Evolutionary conservation across 1,284 basidiomycete genomes (phyloP).

Genomic region (Golubevia sp.): DNA sequence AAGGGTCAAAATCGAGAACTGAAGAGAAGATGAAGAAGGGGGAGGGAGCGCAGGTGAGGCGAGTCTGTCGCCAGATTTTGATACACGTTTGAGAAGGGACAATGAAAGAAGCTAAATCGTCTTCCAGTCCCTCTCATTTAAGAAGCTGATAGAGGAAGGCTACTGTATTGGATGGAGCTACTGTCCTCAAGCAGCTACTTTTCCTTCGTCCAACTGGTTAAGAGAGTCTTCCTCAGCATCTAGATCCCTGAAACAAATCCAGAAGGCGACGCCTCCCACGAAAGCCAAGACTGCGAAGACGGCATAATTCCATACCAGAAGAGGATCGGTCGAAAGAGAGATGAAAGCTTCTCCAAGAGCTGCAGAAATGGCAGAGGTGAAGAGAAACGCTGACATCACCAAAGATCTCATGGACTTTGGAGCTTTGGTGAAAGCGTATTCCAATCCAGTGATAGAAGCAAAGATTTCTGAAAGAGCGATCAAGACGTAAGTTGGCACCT

Average conservation of each 20-base stretch:
- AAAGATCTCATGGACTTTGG: constrained; percentile 77
- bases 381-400: constrained; percentile 75
- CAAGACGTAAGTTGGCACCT: constrained; percentile 49
- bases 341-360: constrained; percentile 68
- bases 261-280: constrained; percentile 68
- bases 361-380: constrained; percentile 69
- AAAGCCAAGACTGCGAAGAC: constrained; percentile 64
- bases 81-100: too few species aligned
- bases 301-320: constrained; percentile 33
- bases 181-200: too few species aligned
- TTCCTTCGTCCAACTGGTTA: too few species aligned
- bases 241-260: constrained; percentile 69
- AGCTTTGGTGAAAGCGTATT: constrained; percentile 82
- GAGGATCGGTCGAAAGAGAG: constrained; percentile 66
- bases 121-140: too few species aligned
- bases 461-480: constrained; percentile 68
- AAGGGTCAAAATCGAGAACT: too few species aligned
- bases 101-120: too few species aligned
- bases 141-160: too few species aligned
- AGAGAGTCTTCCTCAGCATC: constrained; percentile 72
- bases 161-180: too few species aligned
- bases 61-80: too few species aligned
- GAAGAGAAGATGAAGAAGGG: too few species aligned
- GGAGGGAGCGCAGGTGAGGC: too few species aligned
- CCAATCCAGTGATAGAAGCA: constrained; percentile 76